phyloP scores from a whole-genome alignment of 2,329 filamentous ascomycete species.

The Ambrosiella xylebori region DNA sequence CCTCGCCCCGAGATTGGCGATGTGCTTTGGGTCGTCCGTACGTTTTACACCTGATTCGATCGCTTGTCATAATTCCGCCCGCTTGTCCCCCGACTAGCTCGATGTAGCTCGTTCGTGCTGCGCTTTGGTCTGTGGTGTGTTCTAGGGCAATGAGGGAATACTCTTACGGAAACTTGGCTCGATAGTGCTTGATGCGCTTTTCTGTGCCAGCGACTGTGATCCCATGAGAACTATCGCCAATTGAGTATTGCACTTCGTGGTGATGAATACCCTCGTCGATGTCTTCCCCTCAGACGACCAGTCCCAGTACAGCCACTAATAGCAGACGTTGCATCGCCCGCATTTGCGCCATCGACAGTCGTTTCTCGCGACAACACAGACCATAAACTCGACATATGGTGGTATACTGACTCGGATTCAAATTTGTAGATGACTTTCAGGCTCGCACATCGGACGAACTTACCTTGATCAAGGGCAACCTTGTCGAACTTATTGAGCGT shows the following conservation, averaged over 20 bases:
- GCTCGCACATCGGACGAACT: constrained; percentile 88
- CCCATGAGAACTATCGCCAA: background rate
- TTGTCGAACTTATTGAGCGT: constrained; percentile 66
- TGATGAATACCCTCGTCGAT: background rate
- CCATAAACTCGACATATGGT: background rate
- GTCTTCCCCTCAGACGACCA: background rate
- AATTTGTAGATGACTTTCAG: constrained; percentile 61
- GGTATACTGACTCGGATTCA: constrained; percentile 3
- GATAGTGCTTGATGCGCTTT: background rate
- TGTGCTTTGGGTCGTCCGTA: constrained; percentile 54
- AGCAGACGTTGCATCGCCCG: background rate
- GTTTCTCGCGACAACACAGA: background rate
- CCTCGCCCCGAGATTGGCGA: constrained; percentile 43
- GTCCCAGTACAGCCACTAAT: background rate
- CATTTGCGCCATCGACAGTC: background rate
- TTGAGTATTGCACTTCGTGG: background rate
- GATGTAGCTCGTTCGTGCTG: background rate
- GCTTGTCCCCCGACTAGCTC: background rate
- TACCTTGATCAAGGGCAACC: constrained; percentile 67
- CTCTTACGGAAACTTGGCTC: background rate
- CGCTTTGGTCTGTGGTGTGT: background rate
- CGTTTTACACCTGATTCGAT: constrained; percentile 20
- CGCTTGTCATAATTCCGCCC: background rate
- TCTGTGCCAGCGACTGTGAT: background rate
- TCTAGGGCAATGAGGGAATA: constrained; percentile 1